Evolutionary conservation across 139 green algal species (phyloP).

Genomic region (Diplosphaera chodatii): DNA sequence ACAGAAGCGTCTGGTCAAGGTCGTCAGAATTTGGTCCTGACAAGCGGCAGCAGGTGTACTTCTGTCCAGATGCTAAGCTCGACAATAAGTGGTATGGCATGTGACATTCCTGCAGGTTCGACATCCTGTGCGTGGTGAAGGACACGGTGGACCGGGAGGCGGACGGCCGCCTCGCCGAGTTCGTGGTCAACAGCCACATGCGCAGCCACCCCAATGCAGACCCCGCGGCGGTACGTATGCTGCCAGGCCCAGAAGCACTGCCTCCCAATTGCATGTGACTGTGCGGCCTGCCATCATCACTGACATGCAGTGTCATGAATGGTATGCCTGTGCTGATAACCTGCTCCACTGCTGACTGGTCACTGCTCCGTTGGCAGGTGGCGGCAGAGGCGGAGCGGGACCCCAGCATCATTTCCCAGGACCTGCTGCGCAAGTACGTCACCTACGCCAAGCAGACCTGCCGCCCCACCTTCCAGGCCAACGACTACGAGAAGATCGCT

Average conservation of each 20-base stretch:
- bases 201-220: conserved; percentile 63
- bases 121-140: conserved; percentile 93
- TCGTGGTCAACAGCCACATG: conserved; percentile 87
- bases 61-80: too few species aligned
- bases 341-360: too few species aligned
- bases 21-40: too few species aligned
- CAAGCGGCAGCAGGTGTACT: too few species aligned
- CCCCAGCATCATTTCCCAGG: conserved; percentile 71
- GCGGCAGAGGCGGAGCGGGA: conserved; percentile 22
- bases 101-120: conserved; percentile 79
- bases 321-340: too few species aligned
- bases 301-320: too few species aligned
- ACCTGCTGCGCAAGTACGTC: conserved; percentile 96
- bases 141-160: conserved; percentile 90
- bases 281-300: too few species aligned
- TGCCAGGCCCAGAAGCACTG: too few species aligned
- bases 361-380: too few species aligned
- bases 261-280: too few species aligned
- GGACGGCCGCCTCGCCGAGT: conserved; percentile 86
- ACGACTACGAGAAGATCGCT: conserved; percentile 73
- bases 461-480: conserved; percentile 54
- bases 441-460: conserved; percentile 87
- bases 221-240: conserved; percentile 2
- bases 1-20: too few species aligned
- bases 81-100: too few species aligned